Conservation (phyloP, 192 early-diverging fungal genomes). For the Coemansia sp. region DNA sequence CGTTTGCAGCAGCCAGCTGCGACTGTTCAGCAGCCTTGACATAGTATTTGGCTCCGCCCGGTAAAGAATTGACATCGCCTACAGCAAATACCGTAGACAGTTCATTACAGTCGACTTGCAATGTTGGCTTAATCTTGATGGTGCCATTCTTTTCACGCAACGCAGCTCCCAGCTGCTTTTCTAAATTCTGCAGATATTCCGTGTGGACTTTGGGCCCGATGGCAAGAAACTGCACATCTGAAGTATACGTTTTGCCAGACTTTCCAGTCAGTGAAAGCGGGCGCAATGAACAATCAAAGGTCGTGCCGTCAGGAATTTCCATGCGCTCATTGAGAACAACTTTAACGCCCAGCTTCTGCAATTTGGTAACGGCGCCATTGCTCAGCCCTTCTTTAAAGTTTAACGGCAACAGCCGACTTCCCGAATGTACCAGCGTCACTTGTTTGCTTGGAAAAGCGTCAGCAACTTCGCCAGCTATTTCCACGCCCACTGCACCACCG, state of each 20-base stretch:
- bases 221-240: constrained; percentile 59
- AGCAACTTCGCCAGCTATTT: constrained; percentile 59
- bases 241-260: constrained; percentile 46
- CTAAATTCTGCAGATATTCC: constrained; percentile 49
- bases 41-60: constrained; percentile 30
- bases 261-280: constrained; percentile 46
- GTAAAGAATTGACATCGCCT: constrained; percentile 54
- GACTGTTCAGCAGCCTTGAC: constrained; percentile 28
- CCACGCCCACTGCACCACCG: constrained; percentile 64
- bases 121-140: constrained; percentile 50
- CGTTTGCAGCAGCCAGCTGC: constrained; percentile 21
- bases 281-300: constrained; percentile 37
- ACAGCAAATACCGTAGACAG: constrained; percentile 54
- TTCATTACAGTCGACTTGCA: constrained; percentile 40
- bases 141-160: constrained; percentile 37
- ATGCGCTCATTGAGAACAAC: constrained; percentile 57
- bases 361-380: constrained; percentile 39
- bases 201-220: constrained; percentile 49
- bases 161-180: constrained; percentile 10
- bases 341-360: constrained; percentile 45
- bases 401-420: constrained; percentile 39
- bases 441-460: constrained; percentile 48
- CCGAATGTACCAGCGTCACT: constrained; percentile 54
- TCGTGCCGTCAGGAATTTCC: constrained; percentile 22
- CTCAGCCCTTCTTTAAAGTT: constrained; percentile 50